phyloP scores from a whole-genome alignment of 2,329 filamentous ascomycete species.

The Fonsecaea monophora region DNA sequence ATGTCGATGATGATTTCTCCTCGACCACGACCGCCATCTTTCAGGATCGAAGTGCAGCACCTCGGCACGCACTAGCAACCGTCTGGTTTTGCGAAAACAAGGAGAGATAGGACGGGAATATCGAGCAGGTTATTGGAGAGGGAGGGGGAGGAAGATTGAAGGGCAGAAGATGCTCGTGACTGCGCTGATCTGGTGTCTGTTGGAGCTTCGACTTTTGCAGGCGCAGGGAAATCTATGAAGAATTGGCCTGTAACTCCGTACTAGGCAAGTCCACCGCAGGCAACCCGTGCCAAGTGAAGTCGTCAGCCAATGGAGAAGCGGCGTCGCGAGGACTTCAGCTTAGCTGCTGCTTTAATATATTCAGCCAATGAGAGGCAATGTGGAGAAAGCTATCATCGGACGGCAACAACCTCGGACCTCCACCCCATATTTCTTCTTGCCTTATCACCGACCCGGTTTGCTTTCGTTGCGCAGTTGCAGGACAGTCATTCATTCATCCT shows the following conservation, averaged over 20 bases:
- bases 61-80: conserved; percentile 3
- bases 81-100: background rate
- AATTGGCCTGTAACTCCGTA: conserved; percentile 8
- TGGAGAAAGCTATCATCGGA: background rate
- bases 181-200: conserved; percentile 23
- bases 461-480: background rate
- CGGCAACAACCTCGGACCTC: background rate
- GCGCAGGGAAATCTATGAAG: conserved; percentile 31
- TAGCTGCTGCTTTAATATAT: background rate
- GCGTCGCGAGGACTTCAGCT: background rate
- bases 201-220: conserved; percentile 33
- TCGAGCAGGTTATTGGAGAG: conserved; percentile 6
- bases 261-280: background rate
- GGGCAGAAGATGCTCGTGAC: conserved; percentile 32
- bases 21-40: conserved; percentile 43
- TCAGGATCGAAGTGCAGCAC: conserved; percentile 9
- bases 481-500: conserved; percentile 1
- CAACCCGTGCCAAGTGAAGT: background rate
- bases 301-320: background rate
- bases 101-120: conserved; percentile 2
- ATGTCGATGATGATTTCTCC: conserved; percentile 47
- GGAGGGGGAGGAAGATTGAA: conserved; percentile 19
- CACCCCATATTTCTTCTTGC: background rate
- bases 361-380: background rate
- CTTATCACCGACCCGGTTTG: background rate